These are phyloP conservation scores for Aureobasidium lini DNA, from an alignment of 2,329 filamentous ascomycete species.

Conservation along the genomic window DNA sequence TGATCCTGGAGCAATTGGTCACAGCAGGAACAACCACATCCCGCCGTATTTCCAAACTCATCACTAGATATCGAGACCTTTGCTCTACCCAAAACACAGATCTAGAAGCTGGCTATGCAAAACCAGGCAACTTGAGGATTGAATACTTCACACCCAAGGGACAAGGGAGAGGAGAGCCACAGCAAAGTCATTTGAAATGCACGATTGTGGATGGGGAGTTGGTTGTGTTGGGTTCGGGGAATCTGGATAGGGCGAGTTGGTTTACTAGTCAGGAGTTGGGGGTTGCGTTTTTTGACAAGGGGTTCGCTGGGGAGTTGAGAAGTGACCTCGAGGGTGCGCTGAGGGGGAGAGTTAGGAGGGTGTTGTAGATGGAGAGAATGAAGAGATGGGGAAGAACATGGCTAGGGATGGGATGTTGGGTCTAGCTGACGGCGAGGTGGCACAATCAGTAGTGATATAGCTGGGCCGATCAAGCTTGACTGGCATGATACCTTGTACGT, in stretches of 20 bases:
- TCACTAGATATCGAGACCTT: conserved; percentile 44
- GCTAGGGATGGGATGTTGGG: neutral
- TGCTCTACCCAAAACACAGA: conserved; percentile 23
- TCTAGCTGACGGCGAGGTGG: no score
- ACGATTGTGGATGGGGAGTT: conserved; percentile 63
- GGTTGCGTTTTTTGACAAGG: conserved; percentile 45
- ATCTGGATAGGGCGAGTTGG: conserved; percentile 80
- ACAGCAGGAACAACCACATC: conserved; percentile 69
- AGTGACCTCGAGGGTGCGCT: conserved; percentile 18
- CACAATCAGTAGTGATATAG: no score
- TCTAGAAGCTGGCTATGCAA: no score
- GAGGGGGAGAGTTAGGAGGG: conserved; percentile 14
- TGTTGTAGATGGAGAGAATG: neutral
- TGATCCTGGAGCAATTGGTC: conserved; percentile 66
- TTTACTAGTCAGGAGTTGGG: conserved; percentile 81
- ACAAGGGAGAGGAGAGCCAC: conserved; percentile 41
- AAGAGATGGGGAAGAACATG: neutral
- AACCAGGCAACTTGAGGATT: conserved; percentile 48
- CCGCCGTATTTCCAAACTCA: conserved; percentile 53
- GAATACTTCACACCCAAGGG: conserved; percentile 47
- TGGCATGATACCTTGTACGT: no score
- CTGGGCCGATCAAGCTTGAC: no score
- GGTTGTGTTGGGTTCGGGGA: conserved; percentile 68
- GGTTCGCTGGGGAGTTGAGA: conserved; percentile 27
- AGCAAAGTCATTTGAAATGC: conserved; percentile 71